phyloP scores from a whole-genome alignment of 2,329 filamentous ascomycete species.

The Talaromyces sp. region DNA sequence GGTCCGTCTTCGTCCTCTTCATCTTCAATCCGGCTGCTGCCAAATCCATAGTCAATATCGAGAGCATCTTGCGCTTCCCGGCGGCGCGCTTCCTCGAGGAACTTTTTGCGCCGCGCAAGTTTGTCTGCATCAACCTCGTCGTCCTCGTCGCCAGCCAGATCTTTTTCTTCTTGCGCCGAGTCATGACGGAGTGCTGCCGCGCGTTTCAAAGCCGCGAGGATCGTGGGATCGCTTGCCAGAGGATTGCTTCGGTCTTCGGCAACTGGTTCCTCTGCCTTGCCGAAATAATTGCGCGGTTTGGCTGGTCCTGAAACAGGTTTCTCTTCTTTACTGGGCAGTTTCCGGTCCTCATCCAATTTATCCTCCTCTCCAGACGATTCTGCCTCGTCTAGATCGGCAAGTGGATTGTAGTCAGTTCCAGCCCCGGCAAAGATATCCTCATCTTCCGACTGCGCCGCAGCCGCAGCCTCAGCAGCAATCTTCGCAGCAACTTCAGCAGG shows the following conservation, averaged over 20 bases:
- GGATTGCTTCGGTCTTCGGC: constrained; percentile 31
- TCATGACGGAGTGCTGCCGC: constrained; percentile 58
- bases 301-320: constrained; percentile 14
- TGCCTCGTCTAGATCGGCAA: constrained; percentile 48
- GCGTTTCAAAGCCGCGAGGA: constrained; percentile 79
- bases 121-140: constrained; percentile 55
- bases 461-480: constrained; percentile 17
- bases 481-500: constrained; percentile 37
- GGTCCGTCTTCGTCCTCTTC: constrained; percentile 67
- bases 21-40: constrained; percentile 78
- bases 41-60: constrained; percentile 93
- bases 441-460: constrained; percentile 41
- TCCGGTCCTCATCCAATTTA: constrained; percentile 3
- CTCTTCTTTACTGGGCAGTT: constrained; percentile 5
- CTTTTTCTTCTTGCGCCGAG: constrained; percentile 23
- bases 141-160: constrained; percentile 7
- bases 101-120: constrained; percentile 64
- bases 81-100: constrained; percentile 58
- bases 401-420: constrained; percentile 56
- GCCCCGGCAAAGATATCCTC: constrained; percentile 60
- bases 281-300: constrained; percentile 45
- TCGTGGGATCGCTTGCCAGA: constrained; percentile 64
- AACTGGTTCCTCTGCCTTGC: constrained; percentile 49
- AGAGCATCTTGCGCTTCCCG: constrained; percentile 73
- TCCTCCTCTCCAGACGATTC: constrained; percentile 34